Evolutionary conservation across 2,329 filamentous ascomycete genomes (phyloP), one percentile per base, ranked within the genome.

Genomic region (Hypoxylon sp.): DNA sequence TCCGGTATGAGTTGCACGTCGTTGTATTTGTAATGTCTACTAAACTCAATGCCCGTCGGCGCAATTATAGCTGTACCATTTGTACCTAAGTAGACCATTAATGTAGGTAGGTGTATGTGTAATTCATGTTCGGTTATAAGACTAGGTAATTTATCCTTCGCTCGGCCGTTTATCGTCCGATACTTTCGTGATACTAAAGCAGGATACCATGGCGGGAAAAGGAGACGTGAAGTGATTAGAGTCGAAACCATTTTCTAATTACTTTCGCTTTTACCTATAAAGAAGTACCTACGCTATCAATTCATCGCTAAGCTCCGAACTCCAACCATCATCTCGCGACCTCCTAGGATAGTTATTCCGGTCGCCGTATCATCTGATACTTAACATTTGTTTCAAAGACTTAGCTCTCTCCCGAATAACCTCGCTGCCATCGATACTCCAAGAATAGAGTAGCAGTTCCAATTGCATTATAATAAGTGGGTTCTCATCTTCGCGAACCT

Each of bases 241-340:
- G 25, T 46, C 38, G 10, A 43, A 11, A n/a, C 4, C 19, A 43
- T 21, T 49, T n/a, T 2, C 5, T 11, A 58, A 49, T 28, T n/a
- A 25, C 36, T 6, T 36, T 57, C 41, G 53, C 53, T 57, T 34
- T 36, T 17, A 17, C 25, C 13, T 45, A 34, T 21, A 23, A 9
- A 36, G n/a, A n/a, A n/a, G n/a, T n/a, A n/a, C n/a, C 28, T 36
- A 36, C 43, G 28, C 28, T 36, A 48, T 48, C n/a, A 10, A 56
- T 14, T 25, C 46, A 30, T 17, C 46, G 25, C 14, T 17, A 30
- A 21, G 21, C 23, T 17, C 34, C 34, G n/a, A 53, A 10, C 14
- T 28, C 11, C 51, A 28, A 9, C 14, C 7, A 36, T 34, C 0
- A 25, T 34, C 2, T 13, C 25, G 6, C 11, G 11, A 9, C 23